phyloP scores from a whole-genome alignment of 192 early-diverging fungal genomes.

The Linnemannia schmuckeri region DNA sequence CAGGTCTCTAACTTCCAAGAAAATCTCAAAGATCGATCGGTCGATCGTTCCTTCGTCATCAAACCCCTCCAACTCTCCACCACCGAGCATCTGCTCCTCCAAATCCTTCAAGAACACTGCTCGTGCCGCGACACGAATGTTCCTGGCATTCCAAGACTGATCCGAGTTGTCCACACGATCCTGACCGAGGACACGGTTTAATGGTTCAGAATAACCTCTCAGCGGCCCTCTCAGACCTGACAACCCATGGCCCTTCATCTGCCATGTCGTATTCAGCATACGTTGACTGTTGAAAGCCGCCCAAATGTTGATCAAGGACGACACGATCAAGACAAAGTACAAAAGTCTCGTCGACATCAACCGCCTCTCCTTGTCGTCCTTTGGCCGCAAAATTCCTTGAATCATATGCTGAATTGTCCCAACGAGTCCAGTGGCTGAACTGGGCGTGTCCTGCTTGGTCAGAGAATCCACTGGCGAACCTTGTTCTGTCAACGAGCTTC shows the following conservation, averaged over 20 bases:
- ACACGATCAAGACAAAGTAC: constrained; percentile 34
- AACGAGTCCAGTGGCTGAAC: not conserved
- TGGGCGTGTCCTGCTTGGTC: not conserved
- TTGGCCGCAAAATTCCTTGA: not conserved
- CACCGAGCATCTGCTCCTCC: constrained; percentile 57
- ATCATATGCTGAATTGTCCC: constrained; percentile 8
- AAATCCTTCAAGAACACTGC: constrained; percentile 66
- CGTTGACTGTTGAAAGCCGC: constrained; percentile 44
- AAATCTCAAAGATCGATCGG: constrained; percentile 43
- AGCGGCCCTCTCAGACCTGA: not conserved
- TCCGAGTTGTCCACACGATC: not conserved
- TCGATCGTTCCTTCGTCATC: constrained; percentile 34
- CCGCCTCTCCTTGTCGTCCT: constrained; percentile 22
- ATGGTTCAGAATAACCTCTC: constrained; percentile 28
- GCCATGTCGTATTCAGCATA: constrained; percentile 37
- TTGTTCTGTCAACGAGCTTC: not conserved
- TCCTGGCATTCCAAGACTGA: not conserved
- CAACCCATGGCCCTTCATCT: constrained; percentile 6
- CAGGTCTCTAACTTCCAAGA: constrained; percentile 47
- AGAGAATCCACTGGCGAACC: not conserved
- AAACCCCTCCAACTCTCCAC: constrained; percentile 42
- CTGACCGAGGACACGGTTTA: not conserved
- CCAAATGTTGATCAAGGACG: constrained; percentile 53
- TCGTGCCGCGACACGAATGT: constrained; percentile 40
- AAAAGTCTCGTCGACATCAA: constrained; percentile 19